phyloP scores from a whole-genome alignment of 1,284 basidiomycete genomes.

The Meripilus lineatus region DNA sequence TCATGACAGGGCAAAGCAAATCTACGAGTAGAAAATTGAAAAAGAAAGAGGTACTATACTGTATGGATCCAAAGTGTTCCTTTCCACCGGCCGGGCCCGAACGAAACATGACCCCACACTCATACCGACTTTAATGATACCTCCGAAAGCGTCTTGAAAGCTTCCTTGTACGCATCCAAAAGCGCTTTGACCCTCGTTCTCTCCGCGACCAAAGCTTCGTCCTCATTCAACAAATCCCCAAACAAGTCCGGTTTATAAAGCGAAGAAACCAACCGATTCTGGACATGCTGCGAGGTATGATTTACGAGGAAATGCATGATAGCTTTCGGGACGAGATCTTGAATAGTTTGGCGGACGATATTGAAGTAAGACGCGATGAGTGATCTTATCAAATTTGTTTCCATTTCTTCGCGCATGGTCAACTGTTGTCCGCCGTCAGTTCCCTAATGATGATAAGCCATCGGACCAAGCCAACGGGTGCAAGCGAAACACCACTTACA shows the following conservation, averaged over 20 bases:
- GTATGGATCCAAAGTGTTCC: too few species aligned
- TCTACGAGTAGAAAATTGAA: too few species aligned
- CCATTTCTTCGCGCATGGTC: conserved; percentile 89
- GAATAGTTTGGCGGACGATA: conserved; percentile 95
- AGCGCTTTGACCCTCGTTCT: conserved; percentile 91
- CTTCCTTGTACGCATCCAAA: conserved; percentile 95
- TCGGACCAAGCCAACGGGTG: background rate
- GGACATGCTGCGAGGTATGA: conserved; percentile 92
- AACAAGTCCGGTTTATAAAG: conserved; percentile 96
- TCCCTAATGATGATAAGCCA: conserved; percentile 24
- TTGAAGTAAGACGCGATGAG: conserved; percentile 95
- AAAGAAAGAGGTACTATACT: too few species aligned
- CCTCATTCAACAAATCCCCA: conserved; percentile 89
- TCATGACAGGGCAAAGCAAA: too few species aligned
- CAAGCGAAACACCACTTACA: conserved; percentile 16
- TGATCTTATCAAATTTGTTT: conserved; percentile 91
- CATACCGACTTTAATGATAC: conserved; percentile 65
- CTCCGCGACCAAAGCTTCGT: conserved; percentile 92
- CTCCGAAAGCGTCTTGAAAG: conserved; percentile 84
- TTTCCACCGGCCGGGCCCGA: too few species aligned
- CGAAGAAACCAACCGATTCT: conserved; percentile 89
- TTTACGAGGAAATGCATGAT: conserved; percentile 97
- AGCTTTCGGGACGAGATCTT: conserved; percentile 96
- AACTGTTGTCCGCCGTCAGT: conserved; percentile 54
- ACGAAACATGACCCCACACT: too few species aligned